These are phyloP conservation scores for Penicillium maclennaniae DNA, from an alignment of 495 filamentous ascomycete species.

Conservation along the genomic window DNA sequence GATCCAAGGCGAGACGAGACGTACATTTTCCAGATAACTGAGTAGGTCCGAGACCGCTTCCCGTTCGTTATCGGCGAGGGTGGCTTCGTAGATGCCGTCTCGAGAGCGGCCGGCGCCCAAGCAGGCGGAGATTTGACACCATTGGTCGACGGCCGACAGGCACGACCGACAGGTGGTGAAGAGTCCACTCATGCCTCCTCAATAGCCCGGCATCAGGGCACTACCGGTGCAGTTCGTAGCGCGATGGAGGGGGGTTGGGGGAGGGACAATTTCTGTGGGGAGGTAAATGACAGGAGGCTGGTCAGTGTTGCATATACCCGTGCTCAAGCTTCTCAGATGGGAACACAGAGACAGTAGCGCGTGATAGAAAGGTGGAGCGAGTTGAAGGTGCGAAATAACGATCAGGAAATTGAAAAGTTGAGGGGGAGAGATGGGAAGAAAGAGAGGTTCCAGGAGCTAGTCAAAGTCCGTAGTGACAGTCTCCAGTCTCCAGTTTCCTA, in stretches of 20 bases:
- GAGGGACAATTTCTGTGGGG: constrained; percentile 2
- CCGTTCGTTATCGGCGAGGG: constrained; percentile 91
- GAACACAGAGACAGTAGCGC: constrained; percentile 22
- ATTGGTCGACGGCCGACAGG: constrained; percentile 43
- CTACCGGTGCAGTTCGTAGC: neutral
- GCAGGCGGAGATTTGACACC: constrained; percentile 47
- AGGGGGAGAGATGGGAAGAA: neutral
- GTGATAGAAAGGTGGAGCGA: constrained; percentile 12
- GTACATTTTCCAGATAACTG: constrained; percentile 92
- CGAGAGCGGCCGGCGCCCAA: constrained; percentile 70
- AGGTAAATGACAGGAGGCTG: constrained; percentile 5
- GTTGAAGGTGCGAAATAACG: neutral
- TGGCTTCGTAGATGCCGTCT: constrained; percentile 93
- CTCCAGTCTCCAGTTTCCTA: constrained; percentile 4
- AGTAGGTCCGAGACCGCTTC: constrained; percentile 96
- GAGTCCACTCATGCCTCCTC: constrained; percentile 42
- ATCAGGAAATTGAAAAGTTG: constrained; percentile 2
- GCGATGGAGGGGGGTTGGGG: neutral
- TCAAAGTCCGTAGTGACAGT: too few relatives aligned
- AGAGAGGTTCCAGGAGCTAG: constrained; percentile 17
- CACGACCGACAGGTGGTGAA: constrained; percentile 41
- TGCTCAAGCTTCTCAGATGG: constrained; percentile 10
- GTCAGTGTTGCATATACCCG: constrained; percentile 10
- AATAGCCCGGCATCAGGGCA: constrained; percentile 32
- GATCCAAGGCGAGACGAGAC: constrained; percentile 32